phyloP scores from a whole-genome alignment of 2,329 filamentous ascomycete genomes.

The Chalaropsis ovoidea region DNA sequence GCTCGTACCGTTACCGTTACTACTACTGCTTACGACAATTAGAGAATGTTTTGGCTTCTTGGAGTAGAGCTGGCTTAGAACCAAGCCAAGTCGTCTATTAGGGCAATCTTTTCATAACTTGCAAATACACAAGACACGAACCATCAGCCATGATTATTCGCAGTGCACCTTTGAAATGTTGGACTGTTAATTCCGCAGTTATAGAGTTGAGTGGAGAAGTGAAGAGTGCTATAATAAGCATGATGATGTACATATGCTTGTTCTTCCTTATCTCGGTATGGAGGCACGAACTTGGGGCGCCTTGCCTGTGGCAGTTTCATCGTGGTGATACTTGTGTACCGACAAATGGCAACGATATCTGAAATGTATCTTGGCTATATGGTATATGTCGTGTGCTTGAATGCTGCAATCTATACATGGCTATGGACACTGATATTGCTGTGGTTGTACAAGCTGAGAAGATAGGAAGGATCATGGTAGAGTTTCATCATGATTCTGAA shows the following conservation, averaged over 20 bases:
- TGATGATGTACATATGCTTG: neutral
- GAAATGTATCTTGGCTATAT: neutral
- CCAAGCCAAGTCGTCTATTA: neutral
- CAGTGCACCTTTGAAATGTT: neutral
- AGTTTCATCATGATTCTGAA: no score
- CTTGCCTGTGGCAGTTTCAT: constrained; percentile 8
- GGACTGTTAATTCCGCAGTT: neutral
- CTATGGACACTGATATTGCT: no score
- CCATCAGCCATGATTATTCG: neutral
- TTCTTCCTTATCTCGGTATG: neutral
- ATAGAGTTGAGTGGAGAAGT: no score
- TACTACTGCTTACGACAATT: constrained; percentile 11
- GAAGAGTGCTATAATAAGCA: neutral
- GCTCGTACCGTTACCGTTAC: constrained; percentile 7
- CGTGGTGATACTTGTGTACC: neutral
- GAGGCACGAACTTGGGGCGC: neutral
- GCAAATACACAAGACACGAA: neutral
- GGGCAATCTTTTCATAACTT: neutral
- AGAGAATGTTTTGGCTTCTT: neutral
- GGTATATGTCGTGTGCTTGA: neutral
- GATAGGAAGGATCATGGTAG: no score
- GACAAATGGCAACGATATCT: neutral
- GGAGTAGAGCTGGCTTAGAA: neutral
- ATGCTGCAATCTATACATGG: no score
- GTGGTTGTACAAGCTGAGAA: no score